Percentiles rank a stretch among this genome's conserved stretches.
Conservation (phyloP, 2,329 filamentous ascomycete genomes). For the Graphium sp. region DNA sequence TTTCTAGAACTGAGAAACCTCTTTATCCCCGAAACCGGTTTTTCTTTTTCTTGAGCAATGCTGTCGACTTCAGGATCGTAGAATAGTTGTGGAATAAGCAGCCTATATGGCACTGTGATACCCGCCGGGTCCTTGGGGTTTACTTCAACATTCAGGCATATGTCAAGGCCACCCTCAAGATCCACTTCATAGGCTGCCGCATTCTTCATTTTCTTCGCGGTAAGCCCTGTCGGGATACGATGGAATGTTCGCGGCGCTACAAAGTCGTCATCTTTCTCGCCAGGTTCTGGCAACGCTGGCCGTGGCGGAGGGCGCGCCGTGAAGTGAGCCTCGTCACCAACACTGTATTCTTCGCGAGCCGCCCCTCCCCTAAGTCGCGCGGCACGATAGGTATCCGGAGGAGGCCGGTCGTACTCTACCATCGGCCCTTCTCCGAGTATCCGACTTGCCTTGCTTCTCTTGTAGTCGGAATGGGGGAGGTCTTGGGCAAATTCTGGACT, state of each 20-base stretch:
- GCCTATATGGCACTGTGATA: conserved; percentile 71
- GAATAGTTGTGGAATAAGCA: conserved; percentile 67
- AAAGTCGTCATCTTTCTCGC: conserved; percentile 1
- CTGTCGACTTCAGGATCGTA: conserved; percentile 35
- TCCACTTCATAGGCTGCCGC: conserved; percentile 45
- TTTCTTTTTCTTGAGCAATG: too few species aligned
- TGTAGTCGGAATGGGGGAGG: too few species aligned
- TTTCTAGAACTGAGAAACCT: conserved; percentile 26
- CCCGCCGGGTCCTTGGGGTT: conserved; percentile 73
- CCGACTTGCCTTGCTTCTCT: too few species aligned
- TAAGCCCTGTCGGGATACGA: conserved; percentile 53
- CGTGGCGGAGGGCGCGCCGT: conserved; percentile 21
- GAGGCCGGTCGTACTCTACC: too few species aligned
- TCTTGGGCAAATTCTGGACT: too few species aligned
- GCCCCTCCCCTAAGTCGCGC: conserved; percentile 24
- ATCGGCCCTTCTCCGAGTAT: too few species aligned
- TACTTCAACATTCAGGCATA: conserved; percentile 80
- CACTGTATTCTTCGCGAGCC: conserved; percentile 28
- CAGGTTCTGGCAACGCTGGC: conserved; percentile 7
- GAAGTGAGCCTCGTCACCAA: conserved; percentile 42
- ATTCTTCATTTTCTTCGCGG: conserved; percentile 41
- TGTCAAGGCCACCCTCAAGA: conserved; percentile 68
- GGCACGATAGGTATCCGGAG: too few species aligned
- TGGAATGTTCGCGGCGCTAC: conserved; percentile 29
- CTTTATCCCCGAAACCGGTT: conserved; percentile 20